Evolutionary conservation across 495 filamentous ascomycete species (phyloP).

Genomic region (Aspergillus coremiiformis): DNA sequence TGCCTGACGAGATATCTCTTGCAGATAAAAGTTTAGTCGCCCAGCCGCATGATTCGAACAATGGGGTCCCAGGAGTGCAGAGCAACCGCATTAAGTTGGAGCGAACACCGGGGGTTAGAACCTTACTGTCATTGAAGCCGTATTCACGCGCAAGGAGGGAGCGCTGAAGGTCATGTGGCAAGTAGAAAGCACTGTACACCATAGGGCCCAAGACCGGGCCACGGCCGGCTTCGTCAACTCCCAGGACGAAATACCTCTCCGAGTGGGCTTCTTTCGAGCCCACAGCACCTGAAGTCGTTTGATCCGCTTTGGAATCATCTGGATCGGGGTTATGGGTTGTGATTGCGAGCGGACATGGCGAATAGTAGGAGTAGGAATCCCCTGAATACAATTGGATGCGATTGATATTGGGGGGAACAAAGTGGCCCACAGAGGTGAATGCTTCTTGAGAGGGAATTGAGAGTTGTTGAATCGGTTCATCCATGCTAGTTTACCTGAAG

Average conservation of each 20-base stretch:
- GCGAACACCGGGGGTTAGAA: constrained; percentile 65
- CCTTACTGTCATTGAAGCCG: constrained; percentile 89
- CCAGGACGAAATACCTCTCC: constrained; percentile 50
- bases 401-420: constrained; percentile 77
- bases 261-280: neutral
- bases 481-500: constrained; percentile 3
- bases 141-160: constrained; percentile 67
- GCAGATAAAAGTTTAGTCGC: constrained; percentile 75
- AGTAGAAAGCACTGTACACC: constrained; percentile 90
- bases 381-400: constrained; percentile 54
- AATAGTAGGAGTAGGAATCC: constrained; percentile 78
- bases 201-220: constrained; percentile 95
- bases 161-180: constrained; percentile 59
- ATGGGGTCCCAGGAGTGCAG: constrained; percentile 57
- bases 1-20: constrained; percentile 71
- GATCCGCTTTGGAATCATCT: no score
- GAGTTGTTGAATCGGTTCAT: neutral
- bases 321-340: no score
- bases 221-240: constrained; percentile 92
- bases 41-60: constrained; percentile 69
- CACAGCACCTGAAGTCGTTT: constrained; percentile 11
- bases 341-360: constrained; percentile 52
- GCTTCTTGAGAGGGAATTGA: constrained; percentile 3
- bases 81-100: constrained; percentile 67
- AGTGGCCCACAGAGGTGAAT: constrained; percentile 43